phyloP scores from a whole-genome alignment of 441 rosid species.

The Bocquillonia castaneifolia region DNA sequence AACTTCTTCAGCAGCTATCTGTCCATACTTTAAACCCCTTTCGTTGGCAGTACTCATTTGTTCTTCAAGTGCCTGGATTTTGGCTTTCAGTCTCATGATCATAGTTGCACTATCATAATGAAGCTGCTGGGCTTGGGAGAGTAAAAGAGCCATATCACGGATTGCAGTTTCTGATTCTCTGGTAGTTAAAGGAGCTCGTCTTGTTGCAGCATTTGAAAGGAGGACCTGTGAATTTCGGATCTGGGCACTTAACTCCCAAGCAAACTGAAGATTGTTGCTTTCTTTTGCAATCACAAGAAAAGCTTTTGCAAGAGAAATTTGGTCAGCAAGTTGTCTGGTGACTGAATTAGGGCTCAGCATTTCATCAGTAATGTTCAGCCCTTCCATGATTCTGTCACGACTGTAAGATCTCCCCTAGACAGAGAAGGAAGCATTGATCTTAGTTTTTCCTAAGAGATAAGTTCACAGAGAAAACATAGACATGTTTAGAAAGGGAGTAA shows the following conservation, averaged over 20 bases:
- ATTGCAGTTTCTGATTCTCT: conserved; percentile 70
- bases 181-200: conserved; percentile 65
- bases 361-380: conserved; percentile 80
- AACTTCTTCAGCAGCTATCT: conserved; percentile 96
- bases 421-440: conserved; percentile 8
- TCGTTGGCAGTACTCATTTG: conserved; percentile 63
- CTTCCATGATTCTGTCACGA: conserved; percentile 55
- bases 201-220: conserved; percentile 72
- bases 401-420: conserved; percentile 44
- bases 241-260: conserved; percentile 98
- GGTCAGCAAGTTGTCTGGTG: conserved; percentile 83
- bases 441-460: not conserved
- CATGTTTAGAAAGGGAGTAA: not conserved
- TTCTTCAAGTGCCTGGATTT: conserved; percentile 75
- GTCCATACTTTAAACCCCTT: conserved; percentile 89
- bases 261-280: conserved; percentile 90
- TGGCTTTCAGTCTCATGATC: conserved; percentile 93
- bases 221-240: conserved; percentile 84
- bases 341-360: conserved; percentile 70
- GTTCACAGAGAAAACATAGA: not conserved
- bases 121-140: conserved; percentile 84
- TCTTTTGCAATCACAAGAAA: conserved; percentile 96
- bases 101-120: conserved; percentile 95
- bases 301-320: conserved; percentile 90
- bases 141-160: conserved; percentile 85